Evolutionary conservation across 176 grass and related monocot genomes (phyloP).

Genomic region (Oropetium thomaeum): DNA sequence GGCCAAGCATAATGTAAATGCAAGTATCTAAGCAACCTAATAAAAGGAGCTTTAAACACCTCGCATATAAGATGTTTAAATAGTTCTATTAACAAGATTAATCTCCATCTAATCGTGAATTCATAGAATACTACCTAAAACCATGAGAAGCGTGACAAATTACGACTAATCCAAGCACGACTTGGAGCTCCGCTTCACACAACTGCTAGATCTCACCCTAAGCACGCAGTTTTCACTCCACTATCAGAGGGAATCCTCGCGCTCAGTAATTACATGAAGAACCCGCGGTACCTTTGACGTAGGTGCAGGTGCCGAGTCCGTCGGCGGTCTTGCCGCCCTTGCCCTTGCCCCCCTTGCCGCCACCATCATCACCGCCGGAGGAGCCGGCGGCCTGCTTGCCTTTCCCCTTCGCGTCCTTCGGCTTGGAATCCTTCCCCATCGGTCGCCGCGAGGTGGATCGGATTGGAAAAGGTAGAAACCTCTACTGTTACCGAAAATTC

Average conservation of each 20-base stretch:
- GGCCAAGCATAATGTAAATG: neutral
- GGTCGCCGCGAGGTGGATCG: neutral
- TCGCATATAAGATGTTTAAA: neutral
- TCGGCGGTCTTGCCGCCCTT: conserved; percentile 82
- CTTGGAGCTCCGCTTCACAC: neutral
- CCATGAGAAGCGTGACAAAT: neutral
- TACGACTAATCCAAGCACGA: neutral
- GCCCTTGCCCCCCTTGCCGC: conserved; percentile 66
- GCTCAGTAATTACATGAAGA: neutral
- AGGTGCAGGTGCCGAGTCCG: conserved; percentile 90
- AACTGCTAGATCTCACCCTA: conserved; percentile 6
- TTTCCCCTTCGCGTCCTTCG: conserved; percentile 73
- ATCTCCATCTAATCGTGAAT: neutral
- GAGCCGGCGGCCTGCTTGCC: conserved; percentile 71
- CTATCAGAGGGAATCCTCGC: neutral
- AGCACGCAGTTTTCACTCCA: neutral
- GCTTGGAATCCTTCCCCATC: conserved; percentile 90
- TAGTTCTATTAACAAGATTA: neutral
- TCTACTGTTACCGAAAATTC: conserved; percentile 19
- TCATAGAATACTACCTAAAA: neutral
- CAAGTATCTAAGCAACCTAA: neutral
- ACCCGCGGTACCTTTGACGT: conserved; percentile 66
- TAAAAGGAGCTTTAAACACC: neutral
- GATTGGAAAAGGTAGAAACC: neutral
- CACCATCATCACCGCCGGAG: conserved; percentile 41